phyloP scores from a whole-genome alignment of 805 yeast genomes.

The Candida arabinofermentans region DNA sequence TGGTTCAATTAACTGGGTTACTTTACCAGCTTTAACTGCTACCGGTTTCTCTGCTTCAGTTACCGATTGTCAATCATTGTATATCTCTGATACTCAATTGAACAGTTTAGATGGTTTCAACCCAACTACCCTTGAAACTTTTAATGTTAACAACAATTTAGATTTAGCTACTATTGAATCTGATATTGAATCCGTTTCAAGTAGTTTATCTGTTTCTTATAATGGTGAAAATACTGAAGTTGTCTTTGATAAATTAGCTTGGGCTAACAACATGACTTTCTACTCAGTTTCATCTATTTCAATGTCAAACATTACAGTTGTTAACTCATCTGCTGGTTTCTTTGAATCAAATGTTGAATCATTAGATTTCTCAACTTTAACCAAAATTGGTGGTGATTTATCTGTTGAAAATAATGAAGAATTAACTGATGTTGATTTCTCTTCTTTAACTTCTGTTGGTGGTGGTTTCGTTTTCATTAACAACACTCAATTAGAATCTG shows the following conservation, averaged over 20 bases:
- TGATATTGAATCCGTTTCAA: conserved; percentile 68
- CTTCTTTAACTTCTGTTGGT: conserved; percentile 67
- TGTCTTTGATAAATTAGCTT: conserved; percentile 60
- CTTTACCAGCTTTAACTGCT: conserved; percentile 77
- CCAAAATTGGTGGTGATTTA: conserved; percentile 74
- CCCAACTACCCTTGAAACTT: conserved; percentile 44
- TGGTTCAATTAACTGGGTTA: conserved; percentile 73
- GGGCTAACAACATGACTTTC: conserved; percentile 89
- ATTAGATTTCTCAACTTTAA: conserved; percentile 51
- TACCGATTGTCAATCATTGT: conserved; percentile 65
- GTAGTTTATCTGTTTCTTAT: conserved; percentile 72
- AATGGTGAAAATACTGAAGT: conserved; percentile 78
- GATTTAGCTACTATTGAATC: conserved; percentile 70
- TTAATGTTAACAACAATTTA: conserved; percentile 89
- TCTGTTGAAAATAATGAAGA: conserved; percentile 70
- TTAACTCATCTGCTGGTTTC: conserved; percentile 82
- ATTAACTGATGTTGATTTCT: conserved; percentile 64
- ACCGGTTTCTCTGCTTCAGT: conserved; percentile 71
- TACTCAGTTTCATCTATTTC: conserved; percentile 74
- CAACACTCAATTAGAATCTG: conserved; percentile 65
- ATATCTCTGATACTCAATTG: conserved; percentile 71
- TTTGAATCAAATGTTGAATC: conserved; percentile 62
- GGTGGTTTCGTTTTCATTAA: conserved; percentile 92
- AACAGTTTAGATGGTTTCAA: conserved; percentile 63
- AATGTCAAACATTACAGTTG: conserved; percentile 59